Evolutionary conservation across 306 rosid species (phyloP).

Genomic region (Abrus precatorius): DNA sequence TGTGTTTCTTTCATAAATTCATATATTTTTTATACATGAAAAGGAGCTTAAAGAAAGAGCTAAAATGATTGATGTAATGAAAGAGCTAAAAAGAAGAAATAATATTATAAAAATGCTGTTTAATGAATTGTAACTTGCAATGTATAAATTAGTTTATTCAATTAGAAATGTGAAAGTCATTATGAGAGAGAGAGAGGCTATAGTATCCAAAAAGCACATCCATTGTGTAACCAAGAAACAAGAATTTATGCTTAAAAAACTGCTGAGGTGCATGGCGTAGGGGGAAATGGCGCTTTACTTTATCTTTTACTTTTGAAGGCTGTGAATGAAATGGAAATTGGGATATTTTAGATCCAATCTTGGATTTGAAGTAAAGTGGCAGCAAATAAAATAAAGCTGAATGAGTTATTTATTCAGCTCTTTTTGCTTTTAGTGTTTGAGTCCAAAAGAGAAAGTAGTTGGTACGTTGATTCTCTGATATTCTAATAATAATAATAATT

Average conservation of each 20-base stretch:
- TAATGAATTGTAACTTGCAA: too few relatives aligned
- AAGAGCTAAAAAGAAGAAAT: too few relatives aligned
- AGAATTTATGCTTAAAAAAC: conserved; percentile 16
- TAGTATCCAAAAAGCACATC: conserved; percentile 15
- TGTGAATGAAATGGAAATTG: conserved; percentile 17
- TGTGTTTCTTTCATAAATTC: too few relatives aligned
- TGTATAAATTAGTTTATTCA: background rate
- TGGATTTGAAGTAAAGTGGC: conserved; percentile 55
- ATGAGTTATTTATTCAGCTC: background rate
- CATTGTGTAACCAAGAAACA: conserved; percentile 34
- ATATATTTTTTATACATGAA: too few relatives aligned
- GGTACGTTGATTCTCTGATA: background rate
- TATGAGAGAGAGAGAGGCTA: background rate
- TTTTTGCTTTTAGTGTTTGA: conserved; percentile 19
- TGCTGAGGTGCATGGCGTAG: conserved; percentile 8
- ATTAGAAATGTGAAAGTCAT: background rate
- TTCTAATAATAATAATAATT: background rate
- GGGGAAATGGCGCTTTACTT: conserved; percentile 19
- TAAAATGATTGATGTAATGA: background rate
- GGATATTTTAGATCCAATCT: conserved; percentile 31
- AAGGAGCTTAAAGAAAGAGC: too few relatives aligned
- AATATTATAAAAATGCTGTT: too few relatives aligned
- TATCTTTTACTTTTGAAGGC: conserved; percentile 43
- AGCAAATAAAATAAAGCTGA: conserved; percentile 20
- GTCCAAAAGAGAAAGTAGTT: background rate